Evolutionary conservation across 768 basidiomycete species (phyloP).

Genomic region (Boletus reticuloceps): DNA sequence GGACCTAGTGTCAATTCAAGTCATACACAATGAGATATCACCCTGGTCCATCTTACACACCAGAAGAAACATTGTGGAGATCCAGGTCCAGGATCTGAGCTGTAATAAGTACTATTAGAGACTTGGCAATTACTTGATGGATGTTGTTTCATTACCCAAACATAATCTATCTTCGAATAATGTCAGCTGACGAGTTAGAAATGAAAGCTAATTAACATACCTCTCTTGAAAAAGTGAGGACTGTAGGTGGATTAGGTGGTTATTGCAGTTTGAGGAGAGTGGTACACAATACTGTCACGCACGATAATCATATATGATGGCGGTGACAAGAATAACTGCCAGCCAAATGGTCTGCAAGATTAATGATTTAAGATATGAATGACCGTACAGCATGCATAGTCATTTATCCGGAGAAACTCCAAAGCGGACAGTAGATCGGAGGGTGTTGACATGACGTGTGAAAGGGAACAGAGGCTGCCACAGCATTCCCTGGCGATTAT

Average conservation of each 20-base stretch:
- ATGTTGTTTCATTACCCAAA: neutral
- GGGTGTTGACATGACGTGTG: too few relatives aligned
- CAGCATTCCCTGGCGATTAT: neutral
- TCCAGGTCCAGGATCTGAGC: neutral
- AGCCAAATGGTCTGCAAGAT: neutral
- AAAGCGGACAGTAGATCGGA: neutral
- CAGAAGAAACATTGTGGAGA: neutral
- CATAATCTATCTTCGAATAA: neutral
- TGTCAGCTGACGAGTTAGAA: neutral
- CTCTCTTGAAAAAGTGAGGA: conserved; percentile 2
- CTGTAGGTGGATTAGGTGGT: neutral
- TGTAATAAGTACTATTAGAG: neutral
- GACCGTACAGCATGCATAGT: neutral
- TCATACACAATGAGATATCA: too few relatives aligned
- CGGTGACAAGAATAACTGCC: neutral
- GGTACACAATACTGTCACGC: neutral
- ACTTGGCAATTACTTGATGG: neutral
- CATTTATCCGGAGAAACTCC: neutral
- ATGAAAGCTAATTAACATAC: neutral
- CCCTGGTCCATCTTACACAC: neutral
- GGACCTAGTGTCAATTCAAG: neutral
- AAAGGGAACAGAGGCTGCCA: too few relatives aligned
- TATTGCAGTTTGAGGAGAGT: neutral
- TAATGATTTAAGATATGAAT: neutral
- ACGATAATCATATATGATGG: neutral